Percentiles rank a stretch among this genome's conserved stretches.
Conservation (phyloP, 805 yeast genomes). For the Sugiyamaella marilandica region DNA sequence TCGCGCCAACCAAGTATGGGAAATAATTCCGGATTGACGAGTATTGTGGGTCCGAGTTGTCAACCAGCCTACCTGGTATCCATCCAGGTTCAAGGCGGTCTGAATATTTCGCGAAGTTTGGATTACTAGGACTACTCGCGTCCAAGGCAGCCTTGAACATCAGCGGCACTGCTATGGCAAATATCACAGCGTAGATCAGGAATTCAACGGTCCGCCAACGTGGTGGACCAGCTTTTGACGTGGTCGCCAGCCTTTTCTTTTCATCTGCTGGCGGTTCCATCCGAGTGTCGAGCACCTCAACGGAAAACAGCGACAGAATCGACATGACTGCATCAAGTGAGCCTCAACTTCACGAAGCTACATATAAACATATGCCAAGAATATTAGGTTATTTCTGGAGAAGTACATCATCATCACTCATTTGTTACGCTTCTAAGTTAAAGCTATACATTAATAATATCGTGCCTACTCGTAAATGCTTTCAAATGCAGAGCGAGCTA, state of each 20-base stretch:
- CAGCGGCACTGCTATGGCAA: constrained; percentile 68
- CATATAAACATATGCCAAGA: too few relatives aligned
- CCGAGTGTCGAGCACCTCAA: constrained; percentile 42
- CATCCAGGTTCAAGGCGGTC: constrained; percentile 72
- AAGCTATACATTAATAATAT: too few relatives aligned
- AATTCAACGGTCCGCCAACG: constrained; percentile 79
- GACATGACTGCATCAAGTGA: neutral
- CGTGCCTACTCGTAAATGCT: too few relatives aligned
- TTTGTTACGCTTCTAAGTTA: too few relatives aligned
- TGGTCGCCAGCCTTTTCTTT: constrained; percentile 26
- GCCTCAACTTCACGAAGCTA: neutral
- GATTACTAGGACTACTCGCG: constrained; percentile 60
- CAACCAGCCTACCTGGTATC: constrained; percentile 71
- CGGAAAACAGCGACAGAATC: constrained; percentile 28
- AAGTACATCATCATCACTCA: too few relatives aligned
- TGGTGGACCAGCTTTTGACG: constrained; percentile 36
- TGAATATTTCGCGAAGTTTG: constrained; percentile 62
- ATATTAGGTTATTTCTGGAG: too few relatives aligned
- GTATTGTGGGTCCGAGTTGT: constrained; percentile 88
- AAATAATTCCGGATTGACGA: constrained; percentile 81
- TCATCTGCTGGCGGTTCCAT: constrained; percentile 34
- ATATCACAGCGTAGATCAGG: constrained; percentile 57
- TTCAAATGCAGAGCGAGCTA: too few relatives aligned
- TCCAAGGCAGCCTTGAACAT: constrained; percentile 79
- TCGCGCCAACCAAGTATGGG: constrained; percentile 52